Percentiles rank a stretch among this genome's conserved stretches.
These are phyloP conservation scores for Salvia splendens DNA, from an alignment of 257 asterid species.

Conservation along the genomic window DNA sequence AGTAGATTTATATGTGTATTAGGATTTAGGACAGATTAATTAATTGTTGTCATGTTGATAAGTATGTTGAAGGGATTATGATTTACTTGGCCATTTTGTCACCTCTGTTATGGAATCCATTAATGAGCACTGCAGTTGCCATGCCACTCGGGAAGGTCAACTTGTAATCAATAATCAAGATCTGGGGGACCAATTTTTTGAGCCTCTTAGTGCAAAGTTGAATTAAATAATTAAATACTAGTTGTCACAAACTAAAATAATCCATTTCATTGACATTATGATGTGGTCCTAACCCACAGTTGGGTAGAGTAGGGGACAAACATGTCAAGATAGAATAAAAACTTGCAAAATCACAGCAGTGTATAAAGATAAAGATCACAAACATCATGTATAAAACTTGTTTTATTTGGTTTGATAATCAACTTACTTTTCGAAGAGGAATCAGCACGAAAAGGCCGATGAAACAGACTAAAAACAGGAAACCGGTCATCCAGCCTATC, in stretches of 20 bases:
- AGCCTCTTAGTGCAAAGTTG: not conserved
- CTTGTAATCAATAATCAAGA: conserved; percentile 82
- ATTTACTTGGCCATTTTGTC: conserved; percentile 71
- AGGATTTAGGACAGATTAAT: no score
- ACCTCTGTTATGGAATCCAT: conserved; percentile 78
- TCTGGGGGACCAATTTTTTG: conserved; percentile 45
- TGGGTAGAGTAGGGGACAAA: not conserved
- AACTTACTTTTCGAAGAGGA: conserved; percentile 80
- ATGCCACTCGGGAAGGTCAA: conserved; percentile 81
- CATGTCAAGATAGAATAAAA: not conserved
- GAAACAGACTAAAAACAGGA: conserved; percentile 66
- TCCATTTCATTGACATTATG: conserved; percentile 8
- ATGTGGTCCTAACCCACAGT: conserved; percentile 33
- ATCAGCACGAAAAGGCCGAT: conserved; percentile 79
- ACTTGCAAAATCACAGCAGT: no score
- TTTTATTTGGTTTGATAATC: no score
- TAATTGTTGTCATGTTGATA: no score
- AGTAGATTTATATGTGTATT: not conserved
- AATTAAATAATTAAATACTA: not conserved
- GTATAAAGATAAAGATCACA: no score
- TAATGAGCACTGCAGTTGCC: conserved; percentile 91
- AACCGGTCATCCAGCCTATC: conserved; percentile 85
- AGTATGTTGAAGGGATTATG: not conserved
- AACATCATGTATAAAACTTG: not conserved
- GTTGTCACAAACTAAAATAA: not conserved